Evolutionary conservation across 345 rosid genomes (phyloP).

Genomic region (Gynandropsis gynandra): DNA sequence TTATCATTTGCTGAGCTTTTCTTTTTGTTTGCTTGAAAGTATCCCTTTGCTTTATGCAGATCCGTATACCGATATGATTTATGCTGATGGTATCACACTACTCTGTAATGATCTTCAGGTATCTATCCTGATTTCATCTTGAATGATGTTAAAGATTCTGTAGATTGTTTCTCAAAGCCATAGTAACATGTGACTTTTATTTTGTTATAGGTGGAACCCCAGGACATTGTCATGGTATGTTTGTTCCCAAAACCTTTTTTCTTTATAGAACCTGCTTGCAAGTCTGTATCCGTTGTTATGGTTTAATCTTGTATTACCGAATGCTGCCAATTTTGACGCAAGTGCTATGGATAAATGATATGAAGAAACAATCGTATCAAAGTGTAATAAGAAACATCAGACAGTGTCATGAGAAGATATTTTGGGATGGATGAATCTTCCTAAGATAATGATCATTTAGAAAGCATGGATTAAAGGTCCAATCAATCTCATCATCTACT

Average conservation of each 20-base stretch:
- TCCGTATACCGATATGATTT: constrained; percentile 54
- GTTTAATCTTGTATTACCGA: not conserved
- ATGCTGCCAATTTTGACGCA: not conserved
- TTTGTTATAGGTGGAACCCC: constrained; percentile 87
- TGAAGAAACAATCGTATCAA: constrained; percentile 2
- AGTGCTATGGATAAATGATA: constrained; percentile 10
- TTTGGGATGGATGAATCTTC: not conserved
- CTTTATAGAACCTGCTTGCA: constrained; percentile 11
- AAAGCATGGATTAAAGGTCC: not conserved
- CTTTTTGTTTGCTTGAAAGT: not conserved
- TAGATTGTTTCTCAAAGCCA: constrained; percentile 8
- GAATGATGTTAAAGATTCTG: constrained; percentile 7
- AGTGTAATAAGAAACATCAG: not conserved
- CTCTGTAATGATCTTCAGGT: constrained; percentile 84
- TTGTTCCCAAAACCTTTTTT: constrained; percentile 10
- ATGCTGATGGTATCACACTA: constrained; percentile 63
- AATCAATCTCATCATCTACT: not conserved
- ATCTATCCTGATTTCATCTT: constrained; percentile 10
- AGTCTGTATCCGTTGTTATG: not conserved
- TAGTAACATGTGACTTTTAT: constrained; percentile 19
- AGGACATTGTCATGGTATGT: constrained; percentile 95
- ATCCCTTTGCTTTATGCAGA: constrained; percentile 36
- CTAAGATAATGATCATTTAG: not conserved
- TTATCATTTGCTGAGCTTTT: constrained; percentile 2
- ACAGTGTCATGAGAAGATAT: not conserved